phyloP scores from a whole-genome alignment of 1,284 basidiomycete genomes.

The Cryptococcus hybrid region DNA sequence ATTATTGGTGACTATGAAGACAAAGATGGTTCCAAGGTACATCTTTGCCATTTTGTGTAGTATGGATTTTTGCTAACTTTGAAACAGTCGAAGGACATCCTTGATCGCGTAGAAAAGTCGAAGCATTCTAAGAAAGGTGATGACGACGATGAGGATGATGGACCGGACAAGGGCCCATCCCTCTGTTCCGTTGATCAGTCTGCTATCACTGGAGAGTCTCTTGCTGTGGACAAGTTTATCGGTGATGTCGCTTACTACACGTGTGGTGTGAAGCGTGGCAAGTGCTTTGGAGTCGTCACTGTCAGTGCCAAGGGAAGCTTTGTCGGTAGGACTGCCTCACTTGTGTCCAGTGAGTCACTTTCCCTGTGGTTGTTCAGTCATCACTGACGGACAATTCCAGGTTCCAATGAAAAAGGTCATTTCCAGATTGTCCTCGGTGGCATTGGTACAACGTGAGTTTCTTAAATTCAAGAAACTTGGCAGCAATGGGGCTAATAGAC shows the following conservation, averaged over 20 bases:
- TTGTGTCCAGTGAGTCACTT: conserved; percentile 25
- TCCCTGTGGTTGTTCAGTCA: not conserved
- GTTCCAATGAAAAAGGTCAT: conserved; percentile 53
- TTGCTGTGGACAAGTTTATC: conserved; percentile 58
- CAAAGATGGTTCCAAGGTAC: conserved; percentile 48
- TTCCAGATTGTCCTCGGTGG: conserved; percentile 57
- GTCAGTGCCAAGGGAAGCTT: conserved; percentile 54
- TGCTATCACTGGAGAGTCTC: conserved; percentile 58
- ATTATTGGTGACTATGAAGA: conserved; percentile 55
- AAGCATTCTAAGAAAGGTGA: conserved; percentile 23
- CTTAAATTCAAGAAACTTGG: not conserved
- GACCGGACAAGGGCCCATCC: conserved; percentile 54
- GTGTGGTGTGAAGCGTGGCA: conserved; percentile 56
- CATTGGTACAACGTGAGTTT: conserved; percentile 52
- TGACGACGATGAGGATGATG: conserved; percentile 43
- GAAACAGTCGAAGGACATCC: conserved; percentile 21
- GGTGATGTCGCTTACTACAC: conserved; percentile 55
- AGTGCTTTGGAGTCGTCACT: conserved; percentile 55
- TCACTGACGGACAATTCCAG: conserved; percentile 5
- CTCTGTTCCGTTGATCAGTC: conserved; percentile 56
- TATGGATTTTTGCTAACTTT: not conserved
- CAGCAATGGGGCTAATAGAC: not conserved
- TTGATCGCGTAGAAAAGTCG: conserved; percentile 15
- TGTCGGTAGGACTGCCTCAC: conserved; percentile 50
- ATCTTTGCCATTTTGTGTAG: conserved; percentile 1